These are phyloP conservation scores for Phragmites australis DNA, from an alignment of 176 grass and related monocot genomes.

Conservation along the genomic window DNA sequence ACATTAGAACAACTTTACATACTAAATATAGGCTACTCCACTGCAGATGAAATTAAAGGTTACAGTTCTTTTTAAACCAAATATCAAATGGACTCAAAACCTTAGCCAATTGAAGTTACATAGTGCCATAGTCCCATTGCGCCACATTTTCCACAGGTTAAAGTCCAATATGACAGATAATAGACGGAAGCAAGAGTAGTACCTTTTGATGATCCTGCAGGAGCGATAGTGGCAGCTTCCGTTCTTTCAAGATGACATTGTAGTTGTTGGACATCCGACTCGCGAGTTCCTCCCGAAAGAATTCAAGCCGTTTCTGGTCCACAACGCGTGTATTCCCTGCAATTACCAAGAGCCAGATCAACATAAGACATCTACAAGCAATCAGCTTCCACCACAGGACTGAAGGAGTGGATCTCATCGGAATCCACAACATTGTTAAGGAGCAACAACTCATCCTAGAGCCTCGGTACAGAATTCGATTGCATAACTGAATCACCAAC, in stretches of 20 bases:
- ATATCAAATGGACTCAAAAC: not conserved
- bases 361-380: not conserved
- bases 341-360: slow-evolving; percentile 25
- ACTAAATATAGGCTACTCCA: not conserved
- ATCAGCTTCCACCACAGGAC: not conserved
- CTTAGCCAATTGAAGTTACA: not conserved
- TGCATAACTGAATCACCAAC: not conserved
- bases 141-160: not conserved
- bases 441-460: not conserved
- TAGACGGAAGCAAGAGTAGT: slow-evolving; percentile 1
- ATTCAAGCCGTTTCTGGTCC: slow-evolving; percentile 72
- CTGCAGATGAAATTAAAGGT: not conserved
- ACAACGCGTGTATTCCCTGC: slow-evolving; percentile 90
- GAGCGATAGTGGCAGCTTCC: slow-evolving; percentile 73
- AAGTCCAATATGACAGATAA: not conserved
- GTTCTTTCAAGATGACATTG: slow-evolving; percentile 77
- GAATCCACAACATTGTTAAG: not conserved
- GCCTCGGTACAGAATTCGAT: not conserved
- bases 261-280: slow-evolving; percentile 72
- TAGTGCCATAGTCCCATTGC: not conserved
- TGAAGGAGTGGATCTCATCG: not conserved
- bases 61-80: not conserved
- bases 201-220: slow-evolving; percentile 89
- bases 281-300: slow-evolving; percentile 73
- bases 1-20: not conserved